A percentile compares a stretch with the other conserved stretches of the same genome.
Evolutionary conservation across 768 basidiomycete genomes (phyloP).

Genomic region (Mycena polygramma): DNA sequence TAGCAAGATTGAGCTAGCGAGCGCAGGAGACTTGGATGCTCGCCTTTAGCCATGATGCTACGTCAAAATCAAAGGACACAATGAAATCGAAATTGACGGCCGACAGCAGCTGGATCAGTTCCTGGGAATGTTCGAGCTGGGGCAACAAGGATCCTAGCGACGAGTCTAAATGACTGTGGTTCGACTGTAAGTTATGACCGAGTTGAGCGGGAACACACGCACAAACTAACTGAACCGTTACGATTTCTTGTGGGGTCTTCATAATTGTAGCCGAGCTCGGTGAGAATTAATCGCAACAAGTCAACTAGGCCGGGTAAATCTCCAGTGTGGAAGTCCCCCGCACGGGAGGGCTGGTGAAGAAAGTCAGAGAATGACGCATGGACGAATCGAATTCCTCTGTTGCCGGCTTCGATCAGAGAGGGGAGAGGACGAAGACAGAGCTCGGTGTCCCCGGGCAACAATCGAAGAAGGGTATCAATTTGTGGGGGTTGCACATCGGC

Average conservation of each 20-base stretch:
- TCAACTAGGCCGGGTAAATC: not conserved
- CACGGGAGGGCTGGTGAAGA: not conserved
- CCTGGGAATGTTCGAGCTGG: too few species aligned
- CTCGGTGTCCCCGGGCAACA: not conserved
- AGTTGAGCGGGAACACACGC: too few species aligned
- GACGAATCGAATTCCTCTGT: too few species aligned
- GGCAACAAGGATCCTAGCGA: too few species aligned
- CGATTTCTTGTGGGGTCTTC: not conserved
- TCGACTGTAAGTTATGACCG: too few species aligned
- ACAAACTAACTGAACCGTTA: not conserved
- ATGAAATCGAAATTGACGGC: not conserved
- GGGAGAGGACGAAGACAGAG: constrained; percentile 11
- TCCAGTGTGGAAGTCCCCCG: not conserved
- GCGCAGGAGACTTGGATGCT: not conserved
- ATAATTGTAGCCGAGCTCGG: constrained; percentile 3
- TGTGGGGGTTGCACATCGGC: not conserved
- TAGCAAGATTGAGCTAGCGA: not conserved
- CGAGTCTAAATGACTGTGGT: not conserved
- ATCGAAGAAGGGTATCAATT: constrained; percentile 2
- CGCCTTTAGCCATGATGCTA: not conserved
- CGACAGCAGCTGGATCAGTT: not conserved
- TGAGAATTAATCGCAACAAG: not conserved
- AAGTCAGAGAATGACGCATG: constrained; percentile 15
- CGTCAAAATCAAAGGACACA: not conserved
- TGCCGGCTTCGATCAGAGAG: not conserved